Evolutionary conservation across 2,329 filamentous ascomycete species (phyloP).

Genomic region (Colletotrichum chrysophilum): DNA sequence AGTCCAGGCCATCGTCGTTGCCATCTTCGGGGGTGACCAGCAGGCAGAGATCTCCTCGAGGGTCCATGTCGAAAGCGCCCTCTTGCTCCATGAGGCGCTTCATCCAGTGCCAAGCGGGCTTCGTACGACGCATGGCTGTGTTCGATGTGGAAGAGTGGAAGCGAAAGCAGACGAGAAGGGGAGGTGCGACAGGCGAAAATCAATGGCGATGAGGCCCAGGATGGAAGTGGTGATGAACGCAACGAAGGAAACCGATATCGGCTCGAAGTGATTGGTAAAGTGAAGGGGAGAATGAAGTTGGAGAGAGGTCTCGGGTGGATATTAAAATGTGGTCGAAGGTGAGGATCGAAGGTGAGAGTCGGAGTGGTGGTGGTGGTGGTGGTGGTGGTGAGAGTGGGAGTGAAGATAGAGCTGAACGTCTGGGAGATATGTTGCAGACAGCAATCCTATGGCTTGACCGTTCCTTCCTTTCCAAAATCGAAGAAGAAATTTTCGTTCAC

Average conservation of each 20-base stretch:
- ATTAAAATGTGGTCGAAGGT: background rate
- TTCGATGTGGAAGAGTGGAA: background rate
- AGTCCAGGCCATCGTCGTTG: background rate
- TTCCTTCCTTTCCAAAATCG: too few species aligned
- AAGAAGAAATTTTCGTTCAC: too few species aligned
- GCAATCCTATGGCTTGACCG: too few species aligned
- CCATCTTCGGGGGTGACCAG: background rate
- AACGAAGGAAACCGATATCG: background rate
- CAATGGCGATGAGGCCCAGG: background rate
- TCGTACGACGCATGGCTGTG: background rate
- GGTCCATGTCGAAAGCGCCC: background rate
- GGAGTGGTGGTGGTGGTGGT: background rate
- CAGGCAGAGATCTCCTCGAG: background rate
- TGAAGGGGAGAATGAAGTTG: background rate
- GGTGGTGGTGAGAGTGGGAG: too few species aligned
- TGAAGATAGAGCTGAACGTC: too few species aligned
- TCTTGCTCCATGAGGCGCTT: background rate
- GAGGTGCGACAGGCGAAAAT: background rate
- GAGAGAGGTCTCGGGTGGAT: background rate
- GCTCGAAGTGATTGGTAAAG: background rate
- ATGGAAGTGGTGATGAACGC: background rate
- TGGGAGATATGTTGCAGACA: background rate
- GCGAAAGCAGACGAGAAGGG: too few species aligned
- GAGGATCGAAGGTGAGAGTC: background rate
- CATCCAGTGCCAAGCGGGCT: background rate